Evolutionary conservation across 2,329 filamentous ascomycete genomes (phyloP).

Genomic region (Juglanconis juglandina): DNA sequence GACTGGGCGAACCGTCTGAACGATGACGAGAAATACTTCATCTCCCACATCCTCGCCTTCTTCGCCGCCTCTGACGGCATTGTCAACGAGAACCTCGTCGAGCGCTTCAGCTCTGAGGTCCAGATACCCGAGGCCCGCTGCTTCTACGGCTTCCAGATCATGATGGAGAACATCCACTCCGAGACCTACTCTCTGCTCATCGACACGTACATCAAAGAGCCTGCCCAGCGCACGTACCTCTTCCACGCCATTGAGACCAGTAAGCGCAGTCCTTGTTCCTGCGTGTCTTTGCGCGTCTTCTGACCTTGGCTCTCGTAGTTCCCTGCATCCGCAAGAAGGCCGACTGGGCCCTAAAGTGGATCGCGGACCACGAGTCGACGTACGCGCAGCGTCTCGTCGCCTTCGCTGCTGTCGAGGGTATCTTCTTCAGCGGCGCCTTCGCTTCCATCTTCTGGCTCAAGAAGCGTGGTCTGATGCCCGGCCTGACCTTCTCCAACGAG

Average conservation of each 20-base stretch:
- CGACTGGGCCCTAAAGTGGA: slow-evolving; percentile 96
- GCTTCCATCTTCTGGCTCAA: slow-evolving; percentile 99
- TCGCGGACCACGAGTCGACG: slow-evolving; percentile 85
- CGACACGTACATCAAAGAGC: slow-evolving; percentile 99
- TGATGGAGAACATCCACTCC: slow-evolving; percentile 99
- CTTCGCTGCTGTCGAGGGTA: slow-evolving; percentile 96
- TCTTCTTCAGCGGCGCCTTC: slow-evolving; percentile 99
- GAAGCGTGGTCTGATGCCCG: slow-evolving; percentile 99
- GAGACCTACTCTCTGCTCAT: slow-evolving; percentile 99
- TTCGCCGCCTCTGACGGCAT: slow-evolving; percentile 98
- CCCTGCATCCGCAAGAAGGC: slow-evolving; percentile 98
- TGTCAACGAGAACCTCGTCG: slow-evolving; percentile 98
- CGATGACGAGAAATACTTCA: slow-evolving; percentile 96
- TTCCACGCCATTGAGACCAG: slow-evolving; percentile 99
- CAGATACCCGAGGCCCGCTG: slow-evolving; percentile 97
- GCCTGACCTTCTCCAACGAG: slow-evolving; percentile 98
- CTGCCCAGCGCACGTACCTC: slow-evolving; percentile 85
- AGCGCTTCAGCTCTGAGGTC: slow-evolving; percentile 95
- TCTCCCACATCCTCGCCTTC: slow-evolving; percentile 98
- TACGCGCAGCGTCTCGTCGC: slow-evolving; percentile 95
- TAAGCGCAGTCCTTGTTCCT: slow-evolving; percentile 41
- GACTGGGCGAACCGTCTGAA: slow-evolving; percentile 99
- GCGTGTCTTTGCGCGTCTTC: slow-evolving; percentile 60
- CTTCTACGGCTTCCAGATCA: slow-evolving; percentile 99
- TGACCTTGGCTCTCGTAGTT: slow-evolving; percentile 48